A percentile compares a stretch with the other conserved stretches of the same genome.
phyloP scores from a whole-genome alignment of 495 filamentous ascomycete species.

The Collariella sp. region DNA sequence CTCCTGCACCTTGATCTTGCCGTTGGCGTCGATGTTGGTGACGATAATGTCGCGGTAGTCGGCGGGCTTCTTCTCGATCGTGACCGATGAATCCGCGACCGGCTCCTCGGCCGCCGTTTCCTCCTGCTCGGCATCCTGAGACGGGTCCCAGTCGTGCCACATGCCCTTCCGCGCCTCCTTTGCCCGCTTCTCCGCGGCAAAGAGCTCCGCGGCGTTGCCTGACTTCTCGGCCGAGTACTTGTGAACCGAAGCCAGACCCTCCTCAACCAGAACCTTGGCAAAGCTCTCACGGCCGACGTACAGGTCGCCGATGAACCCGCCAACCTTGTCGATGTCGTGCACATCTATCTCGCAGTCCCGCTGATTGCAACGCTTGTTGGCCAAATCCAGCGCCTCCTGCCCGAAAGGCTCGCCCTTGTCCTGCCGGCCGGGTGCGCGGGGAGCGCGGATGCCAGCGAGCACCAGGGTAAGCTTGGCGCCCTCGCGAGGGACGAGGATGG shows the following conservation, averaged over 20 bases:
- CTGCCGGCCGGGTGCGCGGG: slow-evolving; percentile 65
- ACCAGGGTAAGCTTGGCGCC: slow-evolving; percentile 93
- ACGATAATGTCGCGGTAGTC: slow-evolving; percentile 91
- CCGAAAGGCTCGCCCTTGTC: slow-evolving; percentile 91
- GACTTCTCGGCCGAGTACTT: slow-evolving; percentile 93
- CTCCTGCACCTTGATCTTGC: slow-evolving; percentile 78
- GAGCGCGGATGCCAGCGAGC: slow-evolving; percentile 88
- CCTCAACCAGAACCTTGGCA: slow-evolving; percentile 86
- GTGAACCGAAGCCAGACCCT: slow-evolving; percentile 86
- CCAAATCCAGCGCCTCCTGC: slow-evolving; percentile 86
- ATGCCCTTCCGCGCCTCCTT: slow-evolving; percentile 80
- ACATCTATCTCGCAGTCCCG: slow-evolving; percentile 95
- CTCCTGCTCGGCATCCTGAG: slow-evolving; percentile 57
- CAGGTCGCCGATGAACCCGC: slow-evolving; percentile 92
- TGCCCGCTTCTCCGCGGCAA: slow-evolving; percentile 77
- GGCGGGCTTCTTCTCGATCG: slow-evolving; percentile 51
- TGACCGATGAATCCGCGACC: slow-evolving; percentile 33
- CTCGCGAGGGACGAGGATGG: slow-evolving; percentile 83
- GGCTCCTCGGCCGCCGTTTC: slow-evolving; percentile 45
- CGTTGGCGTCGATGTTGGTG: slow-evolving; percentile 73
- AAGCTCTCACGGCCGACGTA: slow-evolving; percentile 95
- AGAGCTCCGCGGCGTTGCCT: slow-evolving; percentile 76
- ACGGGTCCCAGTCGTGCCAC: slow-evolving; percentile 92
- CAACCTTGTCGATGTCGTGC: slow-evolving; percentile 88
- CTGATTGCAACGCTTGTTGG: slow-evolving; percentile 79